Evolutionary conservation across 148 eudicot species (phyloP), one percentile per base, ranked within the genome.

Genomic region (Silene uniflora): DNA sequence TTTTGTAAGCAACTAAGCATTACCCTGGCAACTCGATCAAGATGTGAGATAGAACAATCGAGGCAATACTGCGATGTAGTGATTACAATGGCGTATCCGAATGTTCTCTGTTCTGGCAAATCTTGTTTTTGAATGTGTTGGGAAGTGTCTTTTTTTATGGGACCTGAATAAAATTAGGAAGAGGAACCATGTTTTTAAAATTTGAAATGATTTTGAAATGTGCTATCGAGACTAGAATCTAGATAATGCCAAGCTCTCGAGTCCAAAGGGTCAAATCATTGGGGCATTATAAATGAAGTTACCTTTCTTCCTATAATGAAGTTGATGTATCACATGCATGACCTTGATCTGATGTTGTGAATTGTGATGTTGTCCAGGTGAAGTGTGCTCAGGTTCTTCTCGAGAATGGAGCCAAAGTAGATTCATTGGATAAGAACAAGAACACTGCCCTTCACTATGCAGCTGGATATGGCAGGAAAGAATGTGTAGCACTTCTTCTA

Each of bases 361-460:
- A 16, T 67, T 18, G 7, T 74, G 16, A 23, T 69, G 69, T 55
- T 21, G n/a, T 81, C 21, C 89, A 95, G 99, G 88, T 81, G 62
- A 87, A 90, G 83, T 92, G 94, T 84, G 92, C 96, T 24, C 92
- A 91, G 80, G 84, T 87, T 65, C 99, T 95, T 72, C 85, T 95
- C 16, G 99, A 92, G 73, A 93, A 92, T 62, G 97, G 99, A 23
- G 99, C 92, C 56, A 83, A 87, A 79, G 99, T 92, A 62, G 99
- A 95, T 86, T 94, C 96, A 66, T 74, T 95, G 77, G 99, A 95
- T 77, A 92, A 95, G 87, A 95, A 95, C 79, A 95, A 89, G 83
- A 95, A 95, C 81, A 95, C 97, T n/a, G 96, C 99, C 9, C 99
- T 95, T 70, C 99, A 95, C 78, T 95, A 95, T 86, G 99, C 99